Percentiles rank a stretch among this genome's conserved stretches.
Conservation (phyloP, 202 grass and related monocot genomes). For the Setaria viridis region DNA sequence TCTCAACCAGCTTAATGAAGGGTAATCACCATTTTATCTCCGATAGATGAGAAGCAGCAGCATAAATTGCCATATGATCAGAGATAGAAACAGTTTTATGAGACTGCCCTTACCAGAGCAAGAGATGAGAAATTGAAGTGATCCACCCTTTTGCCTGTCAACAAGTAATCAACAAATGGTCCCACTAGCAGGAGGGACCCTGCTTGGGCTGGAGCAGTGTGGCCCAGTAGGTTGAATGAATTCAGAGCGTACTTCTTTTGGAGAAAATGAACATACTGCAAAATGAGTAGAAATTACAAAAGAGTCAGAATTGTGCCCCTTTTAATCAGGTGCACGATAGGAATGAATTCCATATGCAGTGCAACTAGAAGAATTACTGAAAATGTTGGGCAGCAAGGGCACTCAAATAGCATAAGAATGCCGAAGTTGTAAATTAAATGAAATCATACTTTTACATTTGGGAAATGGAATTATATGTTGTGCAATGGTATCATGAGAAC, state of each 20-base stretch:
- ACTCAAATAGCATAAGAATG: neutral
- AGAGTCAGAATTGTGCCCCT: neutral
- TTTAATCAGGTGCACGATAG: neutral
- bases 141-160: conserved; percentile 88
- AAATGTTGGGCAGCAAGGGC: neutral
- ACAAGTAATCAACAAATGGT: conserved; percentile 76
- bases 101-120: conserved; percentile 57
- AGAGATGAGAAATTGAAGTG: conserved; percentile 60
- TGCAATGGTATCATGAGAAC: neutral
- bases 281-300: conserved; percentile 25
- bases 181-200: conserved; percentile 76
- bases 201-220: conserved; percentile 88
- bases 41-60: neutral
- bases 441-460: neutral
- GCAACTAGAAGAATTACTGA: neutral
- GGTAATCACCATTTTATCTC: conserved; percentile 9
- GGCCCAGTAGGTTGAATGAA: conserved; percentile 90
- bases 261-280: conserved; percentile 87
- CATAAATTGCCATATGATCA: conserved; percentile 9
- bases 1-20: neutral
- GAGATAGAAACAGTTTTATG: neutral
- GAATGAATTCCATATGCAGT: neutral
- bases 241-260: conserved; percentile 84
- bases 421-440: neutral
- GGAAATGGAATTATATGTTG: neutral